These are phyloP conservation scores for Pseudogymnoascus sp. DNA, from an alignment of 2,329 filamentous ascomycete species.

Conservation along the genomic window DNA sequence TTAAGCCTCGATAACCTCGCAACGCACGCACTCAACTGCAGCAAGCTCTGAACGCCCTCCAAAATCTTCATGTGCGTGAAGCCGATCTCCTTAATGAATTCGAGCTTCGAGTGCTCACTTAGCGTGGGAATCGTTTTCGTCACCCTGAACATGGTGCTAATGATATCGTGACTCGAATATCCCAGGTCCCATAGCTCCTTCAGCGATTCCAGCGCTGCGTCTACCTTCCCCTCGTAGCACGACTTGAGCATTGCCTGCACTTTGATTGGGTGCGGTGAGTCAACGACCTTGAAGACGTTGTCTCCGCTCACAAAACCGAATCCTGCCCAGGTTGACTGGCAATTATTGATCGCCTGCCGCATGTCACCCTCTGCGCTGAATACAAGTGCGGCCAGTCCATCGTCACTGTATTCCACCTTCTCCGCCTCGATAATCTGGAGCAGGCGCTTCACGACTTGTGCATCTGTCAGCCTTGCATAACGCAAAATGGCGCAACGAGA, in stretches of 20 bases:
- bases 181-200: constrained; percentile 90
- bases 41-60: constrained; percentile 91
- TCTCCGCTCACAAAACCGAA: constrained; percentile 97
- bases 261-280: constrained; percentile 94
- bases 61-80: constrained; percentile 99
- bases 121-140: constrained; percentile 91
- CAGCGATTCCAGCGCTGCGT: constrained; percentile 74
- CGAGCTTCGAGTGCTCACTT: constrained; percentile 89
- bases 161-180: constrained; percentile 98
- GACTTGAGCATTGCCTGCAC: constrained; percentile 98
- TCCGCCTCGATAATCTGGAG: constrained; percentile 91
- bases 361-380: constrained; percentile 98
- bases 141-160: constrained; percentile 98
- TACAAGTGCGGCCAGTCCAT: constrained; percentile 89
- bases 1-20: constrained; percentile 89
- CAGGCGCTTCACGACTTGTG: constrained; percentile 81
- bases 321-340: constrained; percentile 86
- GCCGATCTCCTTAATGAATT: constrained; percentile 97
- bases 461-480: constrained; percentile 86
- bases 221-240: constrained; percentile 86
- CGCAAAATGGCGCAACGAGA: constrained; percentile 92
- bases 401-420: constrained; percentile 81
- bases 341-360: constrained; percentile 97
- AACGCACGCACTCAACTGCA: constrained; percentile 89
- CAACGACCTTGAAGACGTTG: constrained; percentile 96